Percentiles rank a stretch among this genome's conserved stretches.
phyloP scores from a whole-genome alignment of 2,329 filamentous ascomycete genomes.

The Aspergillus sp. region DNA sequence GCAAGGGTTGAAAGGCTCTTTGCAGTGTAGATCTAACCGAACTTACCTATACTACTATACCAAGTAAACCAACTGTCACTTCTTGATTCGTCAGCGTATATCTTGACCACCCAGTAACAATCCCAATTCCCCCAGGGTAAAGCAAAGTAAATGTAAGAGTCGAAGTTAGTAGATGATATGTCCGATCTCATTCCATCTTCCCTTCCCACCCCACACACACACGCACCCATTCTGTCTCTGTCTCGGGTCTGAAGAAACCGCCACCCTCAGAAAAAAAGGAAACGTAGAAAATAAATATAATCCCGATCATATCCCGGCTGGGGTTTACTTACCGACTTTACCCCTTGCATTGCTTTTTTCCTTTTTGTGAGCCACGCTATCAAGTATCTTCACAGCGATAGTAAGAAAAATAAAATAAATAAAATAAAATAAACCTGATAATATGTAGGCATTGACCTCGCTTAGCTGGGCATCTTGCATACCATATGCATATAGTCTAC shows the following conservation, averaged over 20 bases:
- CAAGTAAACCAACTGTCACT: no score
- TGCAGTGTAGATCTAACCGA: no score
- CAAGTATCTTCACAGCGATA: no score
- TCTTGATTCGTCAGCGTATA: no score
- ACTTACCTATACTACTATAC: no score
- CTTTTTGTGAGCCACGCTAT: not conserved
- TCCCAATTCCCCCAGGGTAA: not conserved
- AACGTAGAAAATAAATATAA: not conserved
- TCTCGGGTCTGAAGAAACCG: not conserved
- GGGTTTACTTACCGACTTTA: not conserved
- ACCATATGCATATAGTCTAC: not conserved
- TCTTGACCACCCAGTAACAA: no score
- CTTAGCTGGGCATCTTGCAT: not conserved
- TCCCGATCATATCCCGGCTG: not conserved
- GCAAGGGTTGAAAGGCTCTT: no score
- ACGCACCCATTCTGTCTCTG: not conserved
- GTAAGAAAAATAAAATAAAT: no score
- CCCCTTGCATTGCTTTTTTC: slow-evolving; percentile 6
- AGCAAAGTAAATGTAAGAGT: not conserved
- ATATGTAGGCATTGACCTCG: not conserved
- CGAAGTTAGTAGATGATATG: not conserved
- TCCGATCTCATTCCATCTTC: no score
- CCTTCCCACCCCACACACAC: no score
- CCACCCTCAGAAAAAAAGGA: no score
- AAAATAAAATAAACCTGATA: no score